Evolutionary conservation across 495 filamentous ascomycete species (phyloP), one percentile per base, ranked within the genome.

Genomic region (Hyaloscypha bicolor): DNA sequence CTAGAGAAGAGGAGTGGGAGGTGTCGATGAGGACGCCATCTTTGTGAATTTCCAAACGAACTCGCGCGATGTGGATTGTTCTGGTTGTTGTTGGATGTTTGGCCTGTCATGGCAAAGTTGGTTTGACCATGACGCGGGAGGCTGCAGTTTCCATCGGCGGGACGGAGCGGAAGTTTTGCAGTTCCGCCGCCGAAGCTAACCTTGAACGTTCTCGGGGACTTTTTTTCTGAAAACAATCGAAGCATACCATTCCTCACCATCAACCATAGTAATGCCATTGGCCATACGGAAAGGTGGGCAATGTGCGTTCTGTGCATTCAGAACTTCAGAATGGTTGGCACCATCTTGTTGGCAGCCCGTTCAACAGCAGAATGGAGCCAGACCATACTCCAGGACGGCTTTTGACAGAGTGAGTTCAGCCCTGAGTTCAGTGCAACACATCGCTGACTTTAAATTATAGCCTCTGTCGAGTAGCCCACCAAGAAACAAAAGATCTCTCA

Each of bases 11-110:
- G 87, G 91, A 65, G 88, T 92, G 70, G 88, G 79, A 55, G 87
- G 82, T 66, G 86, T 87, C 31, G 91, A 94, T n/a, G 91, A 93
- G 60, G 91, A 94, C 57, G 91, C 90, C 91, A 93, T 93, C 55
- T 58, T 75, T 56, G 37, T 30, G 4, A 12, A n/a, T 19, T 60
- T 60, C 9, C 22, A 9, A 37, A 14, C 9, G 12, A 14, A 14
- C 5, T 30, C 22, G 6, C 5, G 19, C 51, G 25, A n/a, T 59
- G 60, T 62, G 4, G 48, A 48, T 48, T 48, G 11, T 19, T 3
- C 35, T 37, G 35, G 42, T 48, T 48, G 42, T 48, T 16, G 16
- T 1, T 16, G 42, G 42, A 48, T 14, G 42, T 14, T 48, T 48
- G 42, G 42, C 42, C 9, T 4, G 11, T 12, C n/a, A n/a, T n/a